phyloP scores from a whole-genome alignment of 2,329 filamentous ascomycete species.

The Dactylonectria estremocensis region DNA sequence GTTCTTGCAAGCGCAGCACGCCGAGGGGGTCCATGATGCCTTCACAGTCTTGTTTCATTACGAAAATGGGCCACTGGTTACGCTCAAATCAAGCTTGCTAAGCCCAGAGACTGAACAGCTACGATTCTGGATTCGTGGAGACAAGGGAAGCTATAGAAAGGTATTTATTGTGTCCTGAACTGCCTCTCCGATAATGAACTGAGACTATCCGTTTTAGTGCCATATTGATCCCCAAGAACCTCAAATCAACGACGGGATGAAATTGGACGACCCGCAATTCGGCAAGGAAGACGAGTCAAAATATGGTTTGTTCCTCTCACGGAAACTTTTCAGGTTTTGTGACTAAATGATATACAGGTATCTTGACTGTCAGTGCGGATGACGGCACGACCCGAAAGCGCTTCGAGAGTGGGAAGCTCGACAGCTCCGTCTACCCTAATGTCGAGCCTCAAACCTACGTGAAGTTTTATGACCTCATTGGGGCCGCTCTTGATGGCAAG shows the following conservation, averaged over 20 bases:
- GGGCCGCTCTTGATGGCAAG: background rate
- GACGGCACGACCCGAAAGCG: background rate
- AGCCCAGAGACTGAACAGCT: constrained; percentile 1
- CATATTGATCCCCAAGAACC: constrained; percentile 17
- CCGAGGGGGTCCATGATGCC: background rate
- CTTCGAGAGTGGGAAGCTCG: constrained; percentile 1
- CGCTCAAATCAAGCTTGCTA: constrained; percentile 3
- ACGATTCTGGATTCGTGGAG: constrained; percentile 9
- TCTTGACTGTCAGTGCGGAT: background rate
- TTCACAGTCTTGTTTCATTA: constrained; percentile 8
- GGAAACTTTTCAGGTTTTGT: no score
- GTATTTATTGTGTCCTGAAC: background rate
- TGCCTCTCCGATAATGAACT: background rate
- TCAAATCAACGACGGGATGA: constrained; percentile 10
- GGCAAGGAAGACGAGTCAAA: constrained; percentile 7
- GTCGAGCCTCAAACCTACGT: background rate
- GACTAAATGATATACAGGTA: background rate
- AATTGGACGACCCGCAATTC: constrained; percentile 8
- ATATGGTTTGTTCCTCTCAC: background rate
- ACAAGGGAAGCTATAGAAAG: constrained; percentile 8
- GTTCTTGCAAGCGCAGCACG: background rate
- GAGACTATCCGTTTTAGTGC: background rate
- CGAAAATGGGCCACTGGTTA: background rate
- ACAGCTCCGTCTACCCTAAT: constrained; percentile 1
- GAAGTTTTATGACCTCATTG: constrained; percentile 6